Conservation (phyloP, 192 early-diverging fungal genomes). For the Allomyces macrogynus region DNA sequence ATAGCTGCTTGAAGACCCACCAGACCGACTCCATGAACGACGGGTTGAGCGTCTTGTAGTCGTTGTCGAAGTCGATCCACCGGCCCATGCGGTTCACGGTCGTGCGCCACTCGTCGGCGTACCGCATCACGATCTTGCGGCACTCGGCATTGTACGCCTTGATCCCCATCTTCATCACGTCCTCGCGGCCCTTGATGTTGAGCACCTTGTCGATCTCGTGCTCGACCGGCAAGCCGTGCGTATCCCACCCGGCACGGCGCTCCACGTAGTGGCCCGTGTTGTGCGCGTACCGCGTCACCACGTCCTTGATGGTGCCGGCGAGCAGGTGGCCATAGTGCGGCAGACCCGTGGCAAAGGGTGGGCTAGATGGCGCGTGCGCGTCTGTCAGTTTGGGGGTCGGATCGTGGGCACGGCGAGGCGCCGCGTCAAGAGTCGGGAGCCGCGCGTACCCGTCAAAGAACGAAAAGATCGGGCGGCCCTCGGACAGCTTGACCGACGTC, state of each 20-base stretch:
- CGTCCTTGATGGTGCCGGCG: slow-evolving; percentile 98
- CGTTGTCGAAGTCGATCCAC: slow-evolving; percentile 99
- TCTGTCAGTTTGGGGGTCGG: too few species aligned
- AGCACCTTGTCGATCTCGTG: slow-evolving; percentile 91
- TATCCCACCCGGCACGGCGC: slow-evolving; percentile 94
- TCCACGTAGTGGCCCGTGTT: slow-evolving; percentile 93
- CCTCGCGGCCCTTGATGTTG: slow-evolving; percentile 45
- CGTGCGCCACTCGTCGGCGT: slow-evolving; percentile 71
- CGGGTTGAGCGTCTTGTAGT: slow-evolving; percentile 94
- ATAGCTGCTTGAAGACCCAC: slow-evolving; percentile 98
- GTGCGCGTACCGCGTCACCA: slow-evolving; percentile 89
- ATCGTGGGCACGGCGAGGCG: too few species aligned
- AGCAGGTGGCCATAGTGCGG: slow-evolving; percentile 98
- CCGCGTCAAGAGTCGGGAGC: too few species aligned
- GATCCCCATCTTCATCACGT: slow-evolving; percentile 84
- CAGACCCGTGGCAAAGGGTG: slow-evolving; percentile 93
- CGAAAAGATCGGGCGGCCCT: slow-evolving; percentile 64
- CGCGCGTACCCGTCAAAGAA: slow-evolving; percentile 71
- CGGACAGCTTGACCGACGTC: slow-evolving; percentile 71
- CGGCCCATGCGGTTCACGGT: slow-evolving; percentile 92
- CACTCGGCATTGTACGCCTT: slow-evolving; percentile 95
- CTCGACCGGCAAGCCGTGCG: slow-evolving; percentile 76
- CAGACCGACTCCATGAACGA: slow-evolving; percentile 97
- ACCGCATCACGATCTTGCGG: slow-evolving; percentile 90
- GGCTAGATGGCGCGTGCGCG: slow-evolving; percentile 10